Percentiles rank a stretch among this genome's conserved stretches.
Evolutionary conservation across 805 yeast species (phyloP).

Genomic region (Vanderwaltozyma tropicalis): DNA sequence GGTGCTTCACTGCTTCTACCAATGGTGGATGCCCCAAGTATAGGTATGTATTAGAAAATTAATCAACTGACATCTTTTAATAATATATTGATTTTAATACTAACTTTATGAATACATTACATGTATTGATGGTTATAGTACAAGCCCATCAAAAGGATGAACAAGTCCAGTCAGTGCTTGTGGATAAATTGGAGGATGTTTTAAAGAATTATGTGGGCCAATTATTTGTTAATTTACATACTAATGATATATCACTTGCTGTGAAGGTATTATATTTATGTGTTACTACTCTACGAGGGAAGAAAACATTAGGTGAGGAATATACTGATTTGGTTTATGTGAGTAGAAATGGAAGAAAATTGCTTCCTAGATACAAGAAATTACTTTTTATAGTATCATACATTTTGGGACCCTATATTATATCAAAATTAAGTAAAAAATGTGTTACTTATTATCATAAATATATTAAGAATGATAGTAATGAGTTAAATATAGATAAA

Average conservation of each 20-base stretch:
- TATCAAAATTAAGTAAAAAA: slow-evolving; percentile 24
- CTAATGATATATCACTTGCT: slow-evolving; percentile 47
- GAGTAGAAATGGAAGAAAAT: slow-evolving; percentile 36
- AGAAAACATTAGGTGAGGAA: slow-evolving; percentile 87
- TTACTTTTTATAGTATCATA: slow-evolving; percentile 50
- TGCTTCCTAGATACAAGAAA: slow-evolving; percentile 40
- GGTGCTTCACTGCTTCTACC: slow-evolving; percentile 31
- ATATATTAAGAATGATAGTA: not conserved
- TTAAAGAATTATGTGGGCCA: slow-evolving; percentile 47
- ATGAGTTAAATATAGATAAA: not conserved
- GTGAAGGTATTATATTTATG: slow-evolving; percentile 56
- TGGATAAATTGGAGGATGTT: slow-evolving; percentile 45
- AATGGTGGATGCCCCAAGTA: slow-evolving; percentile 80
- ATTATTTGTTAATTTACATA: slow-evolving; percentile 51
- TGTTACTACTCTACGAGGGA: slow-evolving; percentile 65
- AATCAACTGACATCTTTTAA: not conserved
- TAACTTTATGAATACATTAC: not conserved
- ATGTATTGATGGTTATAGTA: slow-evolving; percentile 30
- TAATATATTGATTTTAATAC: not conserved
- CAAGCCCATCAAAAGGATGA: slow-evolving; percentile 87
- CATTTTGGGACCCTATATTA: slow-evolving; percentile 51
- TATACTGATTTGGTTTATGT: slow-evolving; percentile 76
- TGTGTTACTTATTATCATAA: slow-evolving; percentile 2
- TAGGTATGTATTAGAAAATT: slow-evolving; percentile 18
- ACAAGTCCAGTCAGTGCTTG: slow-evolving; percentile 50